Evolutionary conservation across 2,329 filamentous ascomycete species (phyloP).

Genomic region (Xylariaceae sp.): DNA sequence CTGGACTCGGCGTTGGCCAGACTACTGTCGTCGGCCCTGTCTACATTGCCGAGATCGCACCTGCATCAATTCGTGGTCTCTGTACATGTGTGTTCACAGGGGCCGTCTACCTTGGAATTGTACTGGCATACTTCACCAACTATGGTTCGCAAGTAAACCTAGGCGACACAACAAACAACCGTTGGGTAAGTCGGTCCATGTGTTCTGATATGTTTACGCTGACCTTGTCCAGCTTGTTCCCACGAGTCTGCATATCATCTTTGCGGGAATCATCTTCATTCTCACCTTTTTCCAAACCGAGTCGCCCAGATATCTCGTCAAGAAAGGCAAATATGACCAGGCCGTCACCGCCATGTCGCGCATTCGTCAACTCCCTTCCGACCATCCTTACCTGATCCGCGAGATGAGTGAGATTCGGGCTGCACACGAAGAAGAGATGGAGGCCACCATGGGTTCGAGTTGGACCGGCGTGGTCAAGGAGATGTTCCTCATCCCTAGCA

Average conservation of each 20-base stretch:
- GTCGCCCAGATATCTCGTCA: slow-evolving; percentile 68
- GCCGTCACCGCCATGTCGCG: slow-evolving; percentile 60
- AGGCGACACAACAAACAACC: slow-evolving; percentile 42
- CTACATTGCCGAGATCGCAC: slow-evolving; percentile 59
- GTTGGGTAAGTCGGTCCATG: slow-evolving; percentile 48
- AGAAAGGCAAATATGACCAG: slow-evolving; percentile 57
- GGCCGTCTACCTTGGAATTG: slow-evolving; percentile 73
- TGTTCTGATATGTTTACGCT: slow-evolving; percentile 64
- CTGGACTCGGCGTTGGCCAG: slow-evolving; percentile 62
- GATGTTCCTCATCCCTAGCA: background rate
- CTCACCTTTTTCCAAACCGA: slow-evolving; percentile 61
- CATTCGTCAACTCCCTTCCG: slow-evolving; percentile 58
- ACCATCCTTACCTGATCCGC: slow-evolving; percentile 58
- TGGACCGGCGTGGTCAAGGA: slow-evolving; percentile 42
- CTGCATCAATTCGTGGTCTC: slow-evolving; percentile 64
- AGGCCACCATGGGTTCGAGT: slow-evolving; percentile 60
- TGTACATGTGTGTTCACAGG: slow-evolving; percentile 71
- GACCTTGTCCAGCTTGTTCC: slow-evolving; percentile 66
- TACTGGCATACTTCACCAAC: slow-evolving; percentile 75
- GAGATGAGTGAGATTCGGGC: slow-evolving; percentile 62
- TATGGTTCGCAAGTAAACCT: slow-evolving; percentile 57
- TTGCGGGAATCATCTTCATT: slow-evolving; percentile 59
- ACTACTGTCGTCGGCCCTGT: slow-evolving; percentile 63
- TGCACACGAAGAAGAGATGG: slow-evolving; percentile 73
- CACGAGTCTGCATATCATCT: slow-evolving; percentile 65